These are phyloP conservation scores for Castanea mollissima DNA, from an alignment of 306 rosid species.

Conservation along the genomic window DNA sequence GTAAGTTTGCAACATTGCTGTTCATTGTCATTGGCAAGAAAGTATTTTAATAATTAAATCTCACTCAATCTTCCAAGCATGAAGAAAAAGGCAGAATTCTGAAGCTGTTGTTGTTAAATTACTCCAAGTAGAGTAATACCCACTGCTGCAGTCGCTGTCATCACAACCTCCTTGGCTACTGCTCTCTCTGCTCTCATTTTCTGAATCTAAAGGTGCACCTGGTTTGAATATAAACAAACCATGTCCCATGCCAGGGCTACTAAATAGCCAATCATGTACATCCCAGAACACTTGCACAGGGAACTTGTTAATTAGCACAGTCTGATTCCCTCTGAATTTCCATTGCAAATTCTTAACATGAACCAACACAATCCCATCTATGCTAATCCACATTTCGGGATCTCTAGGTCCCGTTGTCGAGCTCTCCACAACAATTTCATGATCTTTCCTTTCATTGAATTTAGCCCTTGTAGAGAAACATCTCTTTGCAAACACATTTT, in stretches of 20 bases:
- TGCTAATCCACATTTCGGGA: slow-evolving; percentile 94
- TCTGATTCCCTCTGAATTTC: slow-evolving; percentile 91
- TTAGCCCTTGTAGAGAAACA: slow-evolving; percentile 63
- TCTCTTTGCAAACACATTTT: slow-evolving; percentile 78
- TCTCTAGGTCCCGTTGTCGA: slow-evolving; percentile 52
- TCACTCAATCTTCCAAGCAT: slow-evolving; percentile 68
- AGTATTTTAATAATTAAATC: neutral
- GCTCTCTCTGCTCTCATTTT: slow-evolving; percentile 54
- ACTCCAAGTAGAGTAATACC: slow-evolving; percentile 54
- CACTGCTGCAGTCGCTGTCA: slow-evolving; percentile 63
- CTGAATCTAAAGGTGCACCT: slow-evolving; percentile 43
- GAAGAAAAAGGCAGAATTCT: slow-evolving; percentile 63
- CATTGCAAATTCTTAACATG: slow-evolving; percentile 85
- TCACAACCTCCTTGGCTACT: slow-evolving; percentile 36
- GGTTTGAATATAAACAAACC: slow-evolving; percentile 85
- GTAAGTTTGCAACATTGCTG: slow-evolving; percentile 17
- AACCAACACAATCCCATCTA: slow-evolving; percentile 78
- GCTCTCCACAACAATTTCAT: slow-evolving; percentile 80
- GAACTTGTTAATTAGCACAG: slow-evolving; percentile 51
- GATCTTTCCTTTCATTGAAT: slow-evolving; percentile 60
- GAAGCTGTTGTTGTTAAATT: slow-evolving; percentile 10
- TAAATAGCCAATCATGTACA: slow-evolving; percentile 83
- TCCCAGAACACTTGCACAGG: slow-evolving; percentile 84
- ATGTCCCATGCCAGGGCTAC: slow-evolving; percentile 51
- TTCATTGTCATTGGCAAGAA: slow-evolving; percentile 2